These are phyloP conservation scores for Trichosanthes truncata DNA, from an alignment of 306 rosid species.

Conservation along the genomic window DNA sequence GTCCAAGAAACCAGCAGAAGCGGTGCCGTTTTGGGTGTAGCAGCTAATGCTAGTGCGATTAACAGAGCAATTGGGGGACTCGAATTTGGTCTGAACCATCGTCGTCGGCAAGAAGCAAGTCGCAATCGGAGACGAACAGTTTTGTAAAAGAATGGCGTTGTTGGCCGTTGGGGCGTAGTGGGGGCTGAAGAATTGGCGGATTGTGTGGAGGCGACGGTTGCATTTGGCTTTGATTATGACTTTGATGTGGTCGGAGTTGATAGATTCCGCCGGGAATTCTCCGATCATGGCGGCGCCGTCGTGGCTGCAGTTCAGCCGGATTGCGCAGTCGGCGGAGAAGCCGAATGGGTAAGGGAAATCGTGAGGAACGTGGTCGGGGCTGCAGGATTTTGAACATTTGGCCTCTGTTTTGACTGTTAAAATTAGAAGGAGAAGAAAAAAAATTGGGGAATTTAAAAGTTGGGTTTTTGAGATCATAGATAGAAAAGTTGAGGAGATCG, in stretches of 20 bases:
- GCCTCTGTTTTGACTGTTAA: slow-evolving; percentile 17
- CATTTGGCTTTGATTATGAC: slow-evolving; percentile 37
- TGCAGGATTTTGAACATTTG: slow-evolving; percentile 45
- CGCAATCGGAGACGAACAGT: slow-evolving; percentile 22
- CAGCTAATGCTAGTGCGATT: slow-evolving; percentile 38
- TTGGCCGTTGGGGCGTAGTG: slow-evolving; percentile 56
- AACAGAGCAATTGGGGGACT: slow-evolving; percentile 33
- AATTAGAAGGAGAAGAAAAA: slow-evolving; percentile 4
- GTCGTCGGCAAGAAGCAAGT: slow-evolving; percentile 48
- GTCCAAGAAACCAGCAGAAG: slow-evolving; percentile 19
- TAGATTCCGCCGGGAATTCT: slow-evolving; percentile 34
- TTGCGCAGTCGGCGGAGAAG: slow-evolving; percentile 59
- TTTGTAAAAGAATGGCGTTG: slow-evolving; percentile 58
- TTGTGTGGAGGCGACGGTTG: slow-evolving; percentile 30
- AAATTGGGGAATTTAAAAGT: background rate
- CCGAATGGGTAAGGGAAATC: slow-evolving; percentile 54
- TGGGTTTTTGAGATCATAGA: slow-evolving; percentile 17
- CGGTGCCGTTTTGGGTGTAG: slow-evolving; percentile 27
- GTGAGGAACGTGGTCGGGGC: background rate
- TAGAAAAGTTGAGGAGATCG: background rate
- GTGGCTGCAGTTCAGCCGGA: slow-evolving; percentile 45
- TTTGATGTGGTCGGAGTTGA: slow-evolving; percentile 30
- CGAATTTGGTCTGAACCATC: slow-evolving; percentile 34
- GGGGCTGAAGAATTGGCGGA: slow-evolving; percentile 38
- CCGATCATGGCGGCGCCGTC: slow-evolving; percentile 29